Percentiles rank a stretch among this genome's conserved stretches.
Conservation (phyloP, 306 rosid genomes). For the Delonix regia region DNA sequence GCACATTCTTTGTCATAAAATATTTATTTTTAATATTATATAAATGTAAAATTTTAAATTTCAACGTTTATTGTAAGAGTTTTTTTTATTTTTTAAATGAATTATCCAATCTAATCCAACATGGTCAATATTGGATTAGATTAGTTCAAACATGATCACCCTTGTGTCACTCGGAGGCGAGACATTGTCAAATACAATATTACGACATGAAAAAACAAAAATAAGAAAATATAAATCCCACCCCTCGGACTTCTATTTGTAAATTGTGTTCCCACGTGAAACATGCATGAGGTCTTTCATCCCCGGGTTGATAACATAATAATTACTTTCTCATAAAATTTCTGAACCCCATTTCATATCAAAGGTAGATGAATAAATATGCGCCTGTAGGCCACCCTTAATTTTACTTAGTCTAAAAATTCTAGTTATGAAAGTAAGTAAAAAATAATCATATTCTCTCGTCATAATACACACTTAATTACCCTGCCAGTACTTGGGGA, state of each 20-base stretch:
- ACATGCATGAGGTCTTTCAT: not conserved
- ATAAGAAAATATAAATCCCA: not conserved
- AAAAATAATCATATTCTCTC: not conserved
- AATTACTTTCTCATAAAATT: not conserved
- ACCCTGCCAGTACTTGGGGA: not conserved
- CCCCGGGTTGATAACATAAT: too few relatives aligned
- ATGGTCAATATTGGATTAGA: too few relatives aligned
- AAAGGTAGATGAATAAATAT: not conserved
- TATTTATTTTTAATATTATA: too few relatives aligned
- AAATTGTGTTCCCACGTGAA: not conserved
- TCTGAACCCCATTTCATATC: not conserved
- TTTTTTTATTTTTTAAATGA: too few relatives aligned
- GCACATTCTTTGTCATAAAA: too few relatives aligned
- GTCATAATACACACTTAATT: not conserved
- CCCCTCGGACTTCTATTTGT: not conserved
- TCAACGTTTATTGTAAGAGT: too few relatives aligned
- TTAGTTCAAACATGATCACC: too few relatives aligned
- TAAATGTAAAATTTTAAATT: too few relatives aligned
- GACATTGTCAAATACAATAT: not conserved
- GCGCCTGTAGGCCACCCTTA: not conserved
- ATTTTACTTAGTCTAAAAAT: too few relatives aligned
- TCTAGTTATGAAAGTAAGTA: not conserved
- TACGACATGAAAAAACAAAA: not conserved
- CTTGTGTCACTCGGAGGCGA: too few relatives aligned
- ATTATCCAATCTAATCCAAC: too few relatives aligned